Conservation (phyloP, 345 rosid species). For the Diplotaxis tenuifolia region DNA sequence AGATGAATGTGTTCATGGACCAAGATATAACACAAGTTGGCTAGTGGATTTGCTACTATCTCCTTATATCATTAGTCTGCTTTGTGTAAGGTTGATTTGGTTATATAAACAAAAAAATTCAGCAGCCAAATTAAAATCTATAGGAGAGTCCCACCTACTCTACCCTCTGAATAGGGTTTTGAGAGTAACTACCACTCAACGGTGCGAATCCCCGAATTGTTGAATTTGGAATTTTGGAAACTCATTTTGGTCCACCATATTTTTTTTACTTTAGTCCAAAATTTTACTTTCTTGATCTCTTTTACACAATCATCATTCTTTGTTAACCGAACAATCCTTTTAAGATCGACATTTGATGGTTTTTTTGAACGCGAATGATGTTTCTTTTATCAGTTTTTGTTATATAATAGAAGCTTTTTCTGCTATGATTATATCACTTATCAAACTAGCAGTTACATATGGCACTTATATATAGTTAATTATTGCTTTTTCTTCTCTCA, state of each 20-base stretch:
- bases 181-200: background rate
- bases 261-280: background rate
- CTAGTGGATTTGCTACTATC: slow-evolving; percentile 13
- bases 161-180: background rate
- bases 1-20: slow-evolving; percentile 10
- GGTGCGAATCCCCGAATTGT: background rate
- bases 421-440: too few species aligned
- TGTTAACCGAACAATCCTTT: too few species aligned
- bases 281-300: too few species aligned
- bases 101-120: background rate
- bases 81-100: background rate
- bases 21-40: slow-evolving; percentile 17
- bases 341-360: too few species aligned
- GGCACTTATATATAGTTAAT: too few species aligned
- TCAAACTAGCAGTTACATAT: too few species aligned
- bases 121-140: background rate
- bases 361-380: too few species aligned
- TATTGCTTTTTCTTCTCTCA: background rate
- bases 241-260: background rate
- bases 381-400: too few species aligned
- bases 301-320: too few species aligned
- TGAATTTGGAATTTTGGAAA: background rate
- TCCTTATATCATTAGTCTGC: slow-evolving; percentile 19
- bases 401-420: too few species aligned
- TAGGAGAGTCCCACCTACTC: background rate